phyloP scores from a whole-genome alignment of 352 stramenopile genomes.

The Sclerospora graminicola region DNA sequence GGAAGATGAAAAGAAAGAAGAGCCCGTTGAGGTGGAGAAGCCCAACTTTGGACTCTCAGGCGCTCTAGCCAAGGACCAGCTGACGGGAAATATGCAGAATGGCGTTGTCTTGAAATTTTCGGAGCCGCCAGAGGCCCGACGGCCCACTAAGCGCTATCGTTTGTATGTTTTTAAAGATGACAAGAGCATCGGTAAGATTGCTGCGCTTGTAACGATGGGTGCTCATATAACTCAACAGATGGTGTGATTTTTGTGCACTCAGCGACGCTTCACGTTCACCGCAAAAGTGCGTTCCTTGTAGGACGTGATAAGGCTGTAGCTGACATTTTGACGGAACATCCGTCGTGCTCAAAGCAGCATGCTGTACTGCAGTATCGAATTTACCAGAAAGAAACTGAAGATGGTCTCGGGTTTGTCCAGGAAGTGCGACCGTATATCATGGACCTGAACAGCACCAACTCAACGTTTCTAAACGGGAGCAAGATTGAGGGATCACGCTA shows the following conservation, averaged over 20 bases:
- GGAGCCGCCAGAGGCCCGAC: slow-evolving; percentile 91
- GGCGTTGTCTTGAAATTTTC: slow-evolving; percentile 96
- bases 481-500: slow-evolving; percentile 91
- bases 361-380: slow-evolving; percentile 94
- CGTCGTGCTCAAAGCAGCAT: slow-evolving; percentile 95
- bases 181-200: slow-evolving; percentile 47
- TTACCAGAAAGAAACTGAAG: slow-evolving; percentile 53
- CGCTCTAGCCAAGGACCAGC: slow-evolving; percentile 92
- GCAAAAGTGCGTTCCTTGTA: slow-evolving; percentile 92
- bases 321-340: slow-evolving; percentile 93
- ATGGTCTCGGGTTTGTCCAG: slow-evolving; percentile 45
- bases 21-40: slow-evolving; percentile 83
- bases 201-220: no score
- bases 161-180: slow-evolving; percentile 97
- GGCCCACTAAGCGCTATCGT: slow-evolving; percentile 88
- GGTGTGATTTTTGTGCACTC: slow-evolving; percentile 6
- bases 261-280: slow-evolving; percentile 92
- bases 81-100: slow-evolving; percentile 93
- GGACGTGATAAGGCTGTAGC: slow-evolving; percentile 90
- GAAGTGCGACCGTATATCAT: slow-evolving; percentile 93
- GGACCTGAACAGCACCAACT: slow-evolving; percentile 97
- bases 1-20: slow-evolving; percentile 43
- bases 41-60: slow-evolving; percentile 97
- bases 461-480: slow-evolving; percentile 95
- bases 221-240: not conserved